A percentile compares a stretch with the other conserved stretches of the same genome.
Evolutionary conservation across 2,329 filamentous ascomycete genomes (phyloP).

Genomic region (Diaporthe humulicola): DNA sequence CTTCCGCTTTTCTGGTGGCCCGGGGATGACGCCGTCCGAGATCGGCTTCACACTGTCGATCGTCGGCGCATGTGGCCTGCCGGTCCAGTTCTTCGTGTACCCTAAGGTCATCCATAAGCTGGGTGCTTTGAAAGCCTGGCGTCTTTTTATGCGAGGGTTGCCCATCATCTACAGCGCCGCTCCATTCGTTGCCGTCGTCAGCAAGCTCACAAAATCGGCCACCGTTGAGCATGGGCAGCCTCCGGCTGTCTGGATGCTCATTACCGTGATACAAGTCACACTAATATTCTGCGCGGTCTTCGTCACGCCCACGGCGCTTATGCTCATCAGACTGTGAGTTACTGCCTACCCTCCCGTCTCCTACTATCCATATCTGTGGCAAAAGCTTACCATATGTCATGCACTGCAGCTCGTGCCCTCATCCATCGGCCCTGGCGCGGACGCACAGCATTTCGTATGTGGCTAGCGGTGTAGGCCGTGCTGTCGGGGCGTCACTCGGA

Average conservation of each 20-base stretch:
- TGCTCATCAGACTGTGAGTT: slow-evolving; percentile 10
- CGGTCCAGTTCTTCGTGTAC: slow-evolving; percentile 23
- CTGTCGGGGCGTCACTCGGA: slow-evolving; percentile 5
- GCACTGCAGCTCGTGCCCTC: neutral
- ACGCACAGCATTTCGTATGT: slow-evolving; percentile 21
- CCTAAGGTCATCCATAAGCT: slow-evolving; percentile 19
- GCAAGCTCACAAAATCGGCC: slow-evolving; percentile 2
- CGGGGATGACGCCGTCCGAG: slow-evolving; percentile 6
- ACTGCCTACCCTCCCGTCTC: neutral
- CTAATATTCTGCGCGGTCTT: slow-evolving; percentile 22
- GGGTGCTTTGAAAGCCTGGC: slow-evolving; percentile 8
- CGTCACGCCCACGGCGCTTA: slow-evolving; percentile 20
- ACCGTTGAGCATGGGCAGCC: slow-evolving; percentile 2
- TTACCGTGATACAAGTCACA: slow-evolving; percentile 2
- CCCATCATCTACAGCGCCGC: slow-evolving; percentile 13
- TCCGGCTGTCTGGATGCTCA: slow-evolving; percentile 6
- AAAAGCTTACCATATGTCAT: neutral
- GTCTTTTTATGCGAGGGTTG: slow-evolving; percentile 8
- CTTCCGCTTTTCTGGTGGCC: slow-evolving; percentile 11
- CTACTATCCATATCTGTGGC: neutral
- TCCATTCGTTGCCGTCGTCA: slow-evolving; percentile 14
- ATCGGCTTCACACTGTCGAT: slow-evolving; percentile 26
- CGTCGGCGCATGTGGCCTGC: slow-evolving; percentile 1
- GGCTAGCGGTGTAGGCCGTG: neutral
- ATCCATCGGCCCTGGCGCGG: slow-evolving; percentile 21